Evolutionary conservation across 805 yeast species (phyloP).

Genomic region (Dipodascopsis uninucleata): DNA sequence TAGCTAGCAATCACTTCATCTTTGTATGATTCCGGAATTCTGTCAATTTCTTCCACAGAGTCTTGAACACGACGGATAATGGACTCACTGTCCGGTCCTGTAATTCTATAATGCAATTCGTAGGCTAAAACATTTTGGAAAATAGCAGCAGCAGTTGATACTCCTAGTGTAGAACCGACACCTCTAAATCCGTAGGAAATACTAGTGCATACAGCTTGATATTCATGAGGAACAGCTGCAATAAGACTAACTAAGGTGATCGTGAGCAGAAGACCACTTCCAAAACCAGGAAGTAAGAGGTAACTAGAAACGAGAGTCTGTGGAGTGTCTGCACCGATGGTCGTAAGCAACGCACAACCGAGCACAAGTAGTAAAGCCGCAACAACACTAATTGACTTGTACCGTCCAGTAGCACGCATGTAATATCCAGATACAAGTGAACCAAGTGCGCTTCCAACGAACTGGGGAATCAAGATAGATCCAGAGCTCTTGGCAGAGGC

Average conservation of each 20-base stretch:
- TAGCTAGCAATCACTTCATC: constrained; percentile 12
- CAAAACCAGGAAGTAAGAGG: constrained; percentile 53
- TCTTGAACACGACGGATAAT: constrained; percentile 19
- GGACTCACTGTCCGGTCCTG: constrained; percentile 21
- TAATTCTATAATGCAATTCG: constrained; percentile 26
- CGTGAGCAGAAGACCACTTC: constrained; percentile 64
- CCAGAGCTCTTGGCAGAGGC: constrained; percentile 56
- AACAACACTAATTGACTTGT: constrained; percentile 46
- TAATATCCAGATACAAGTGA: constrained; percentile 63
- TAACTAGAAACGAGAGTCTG: constrained; percentile 40
- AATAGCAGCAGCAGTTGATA: constrained; percentile 55
- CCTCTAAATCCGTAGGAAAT: constrained; percentile 85
- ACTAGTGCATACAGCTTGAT: constrained; percentile 85
- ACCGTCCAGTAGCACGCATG: constrained; percentile 65
- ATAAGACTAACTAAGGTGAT: constrained; percentile 70
- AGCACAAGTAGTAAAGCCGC: constrained; percentile 44
- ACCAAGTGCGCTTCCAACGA: constrained; percentile 65
- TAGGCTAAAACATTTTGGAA: constrained; percentile 45
- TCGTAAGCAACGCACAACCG: constrained; percentile 45
- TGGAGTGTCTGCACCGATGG: constrained; percentile 21
- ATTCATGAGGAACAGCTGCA: constrained; percentile 63
- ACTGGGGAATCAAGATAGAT: constrained; percentile 48
- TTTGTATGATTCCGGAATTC: constrained; percentile 11
- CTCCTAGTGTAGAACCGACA: constrained; percentile 79
- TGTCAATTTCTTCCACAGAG: constrained; percentile 13